Evolutionary conservation across 306 rosid genomes (phyloP).

Genomic region (Vigna hirtella): DNA sequence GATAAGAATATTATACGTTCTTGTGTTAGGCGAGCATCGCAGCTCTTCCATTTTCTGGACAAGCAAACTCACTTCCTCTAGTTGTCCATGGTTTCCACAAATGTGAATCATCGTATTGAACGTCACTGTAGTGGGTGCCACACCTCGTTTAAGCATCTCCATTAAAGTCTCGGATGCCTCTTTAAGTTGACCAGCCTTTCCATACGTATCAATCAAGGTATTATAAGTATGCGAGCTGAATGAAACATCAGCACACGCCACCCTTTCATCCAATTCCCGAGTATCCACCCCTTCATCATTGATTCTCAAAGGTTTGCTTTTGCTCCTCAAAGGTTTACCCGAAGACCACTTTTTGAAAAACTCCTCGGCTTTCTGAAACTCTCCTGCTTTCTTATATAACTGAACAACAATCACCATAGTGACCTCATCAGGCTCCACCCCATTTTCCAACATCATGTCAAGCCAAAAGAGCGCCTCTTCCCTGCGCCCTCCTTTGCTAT

Average conservation of each 20-base stretch:
- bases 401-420: conserved; percentile 94
- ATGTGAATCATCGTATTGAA: conserved; percentile 96
- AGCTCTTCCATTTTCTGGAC: conserved; percentile 87
- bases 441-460: conserved; percentile 71
- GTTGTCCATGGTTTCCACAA: conserved; percentile 82
- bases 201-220: conserved; percentile 84
- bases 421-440: conserved; percentile 92
- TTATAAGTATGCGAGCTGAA: conserved; percentile 83
- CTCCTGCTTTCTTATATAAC: conserved; percentile 86
- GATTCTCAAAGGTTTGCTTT: conserved; percentile 49
- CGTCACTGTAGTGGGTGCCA: conserved; percentile 81
- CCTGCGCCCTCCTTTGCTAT: conserved; percentile 77
- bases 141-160: conserved; percentile 81
- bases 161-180: conserved; percentile 81
- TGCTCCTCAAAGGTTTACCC: conserved; percentile 54
- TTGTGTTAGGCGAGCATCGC: conserved; percentile 73
- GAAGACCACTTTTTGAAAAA: conserved; percentile 80
- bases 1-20: conserved; percentile 87
- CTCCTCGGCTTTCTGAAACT: conserved; percentile 77
- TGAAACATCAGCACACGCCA: conserved; percentile 38
- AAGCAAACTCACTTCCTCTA: conserved; percentile 73
- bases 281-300: conserved; percentile 25
- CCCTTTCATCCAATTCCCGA: conserved; percentile 38
- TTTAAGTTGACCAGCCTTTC: conserved; percentile 84
- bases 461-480: conserved; percentile 84